Base-by-base conservation (phyloP, 371 early-diverging fungal species). In the Apophysomyces elegans region DNA sequence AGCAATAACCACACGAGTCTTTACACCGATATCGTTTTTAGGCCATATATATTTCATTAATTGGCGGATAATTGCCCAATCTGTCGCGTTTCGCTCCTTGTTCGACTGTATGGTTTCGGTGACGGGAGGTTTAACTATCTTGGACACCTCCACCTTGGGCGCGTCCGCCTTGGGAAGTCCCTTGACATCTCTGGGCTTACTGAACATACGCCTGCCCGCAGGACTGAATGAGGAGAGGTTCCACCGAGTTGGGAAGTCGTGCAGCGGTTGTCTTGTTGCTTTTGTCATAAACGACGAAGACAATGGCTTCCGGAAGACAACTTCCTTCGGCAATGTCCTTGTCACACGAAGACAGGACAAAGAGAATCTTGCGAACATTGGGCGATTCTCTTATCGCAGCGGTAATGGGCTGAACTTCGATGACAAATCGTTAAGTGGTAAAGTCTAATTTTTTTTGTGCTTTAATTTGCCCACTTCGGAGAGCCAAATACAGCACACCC, bases 41-140 rank as follows among this genome's bases (percentile, higher is more conserved):
- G 97, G 97, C 97, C 97, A 97, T 11, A 97, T 86, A 74, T 95
- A 95, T 54, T 86, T 84, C 66, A 87, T 79, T 65, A 97, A 78
- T 65, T 93, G 88, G 61, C 86, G 88, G 60, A 97, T 81, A 43
- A 97, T 93, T 59, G 84, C 80, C 79, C 84, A 85, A 71, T 93
- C 89, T 5, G 81, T 81, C 9, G 80, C 73, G 65, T 79, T 77
- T 62, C 79, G 65, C 46, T 75, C 63, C 9, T 69, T 70, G 35
- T 54, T 56, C 12, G 63, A 26, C 39, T 58, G 32, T 13, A 58
- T 7, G 11, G 37, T 14, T 36, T 58, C 58, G 1, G 36, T 58
- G 13, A 21, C n/a, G 6, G 58, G 37, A n/a, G 59, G 54, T 37
- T 50, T 47, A 0, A 21, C 26, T 26, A 54, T 32, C 9, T 56